Evolutionary conservation across 176 grass and related monocot species (phyloP), one percentile per base, ranked within the genome.

Genomic region (Ananas comosus): DNA sequence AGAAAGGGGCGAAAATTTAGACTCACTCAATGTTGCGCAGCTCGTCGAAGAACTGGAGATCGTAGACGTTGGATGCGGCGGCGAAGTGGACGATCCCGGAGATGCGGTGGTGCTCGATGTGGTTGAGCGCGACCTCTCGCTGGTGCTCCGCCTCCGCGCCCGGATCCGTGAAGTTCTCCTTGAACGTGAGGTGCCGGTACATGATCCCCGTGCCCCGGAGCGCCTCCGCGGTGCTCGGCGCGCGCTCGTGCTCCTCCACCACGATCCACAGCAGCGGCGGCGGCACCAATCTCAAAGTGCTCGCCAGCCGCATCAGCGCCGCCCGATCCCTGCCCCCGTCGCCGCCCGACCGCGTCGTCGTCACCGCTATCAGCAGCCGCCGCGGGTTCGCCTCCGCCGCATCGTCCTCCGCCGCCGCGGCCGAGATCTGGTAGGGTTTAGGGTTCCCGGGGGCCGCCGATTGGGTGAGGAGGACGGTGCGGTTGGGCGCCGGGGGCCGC

Each of bases 121-220:
- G 90, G 1, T 70, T 88, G 13, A 99, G 90, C 14, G 90, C 95
- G 23, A 91, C 85, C 72, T 94, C 94, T 51, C 87, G 64, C 95
- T 99, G 95, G 69, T 88, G 90, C 65, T 99, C 86, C 12, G 65
- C 88, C 85, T 88, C 90, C 4, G 74, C 81, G 13, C 10, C 73
- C 16, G 91, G 52, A 28, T 77, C 74, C 42, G 95, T 94, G 78
- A 99, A 88, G 77, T 99, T 99, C 72, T 90, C 95, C 72, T 75
- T 75, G 80, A 99, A 99, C 0, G 87, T 83, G 71, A 99, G 57
- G 79, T 99, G 95, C 10, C 95, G 64, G 80, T 99, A 99, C 95
- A 99, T 84, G 57, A 99, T 79, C n/a, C 95, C 90, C 0, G 87
- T 94, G 51, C 78, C 78, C 23, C 95, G 66, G 13, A 99, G 78